Conservation (phyloP, 768 basidiomycete genomes). For the Leccinum truebloodii region DNA sequence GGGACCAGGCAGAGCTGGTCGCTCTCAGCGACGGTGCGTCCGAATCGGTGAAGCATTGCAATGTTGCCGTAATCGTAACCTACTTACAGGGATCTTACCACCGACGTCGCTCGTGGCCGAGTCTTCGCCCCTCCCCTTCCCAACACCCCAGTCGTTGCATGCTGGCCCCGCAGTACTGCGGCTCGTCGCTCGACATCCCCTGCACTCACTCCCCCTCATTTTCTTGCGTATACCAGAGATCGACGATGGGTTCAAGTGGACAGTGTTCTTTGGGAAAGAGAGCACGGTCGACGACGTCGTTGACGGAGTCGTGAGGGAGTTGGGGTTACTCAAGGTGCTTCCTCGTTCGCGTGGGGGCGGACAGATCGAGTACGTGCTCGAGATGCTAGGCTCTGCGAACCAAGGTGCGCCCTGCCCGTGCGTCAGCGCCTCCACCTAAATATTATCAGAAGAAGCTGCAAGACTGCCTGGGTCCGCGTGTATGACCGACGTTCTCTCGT, state of each 20-base stretch:
- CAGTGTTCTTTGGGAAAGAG: conserved; percentile 59
- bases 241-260: conserved; percentile 69
- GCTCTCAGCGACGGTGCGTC: conserved; percentile 62
- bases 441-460: conserved; percentile 11
- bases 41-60: neutral
- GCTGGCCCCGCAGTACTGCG: conserved; percentile 37
- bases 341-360: conserved; percentile 66
- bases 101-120: conserved; percentile 22
- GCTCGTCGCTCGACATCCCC: too few relatives aligned
- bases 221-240: conserved; percentile 78
- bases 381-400: conserved; percentile 52
- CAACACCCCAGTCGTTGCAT: conserved; percentile 67
- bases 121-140: conserved; percentile 42
- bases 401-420: conserved; percentile 43
- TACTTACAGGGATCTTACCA: conserved; percentile 48
- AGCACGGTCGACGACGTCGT: conserved; percentile 59
- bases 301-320: conserved; percentile 52
- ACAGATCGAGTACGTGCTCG: conserved; percentile 69
- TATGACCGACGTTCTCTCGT: conserved; percentile 18
- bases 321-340: conserved; percentile 67
- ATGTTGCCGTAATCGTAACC: neutral
- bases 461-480: conserved; percentile 13
- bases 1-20: conserved; percentile 74
- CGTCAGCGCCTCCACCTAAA: neutral
- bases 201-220: conserved; percentile 41